Conservation (phyloP, 2,329 filamentous ascomycete genomes). For the Pseudogymnoascus sp. region DNA sequence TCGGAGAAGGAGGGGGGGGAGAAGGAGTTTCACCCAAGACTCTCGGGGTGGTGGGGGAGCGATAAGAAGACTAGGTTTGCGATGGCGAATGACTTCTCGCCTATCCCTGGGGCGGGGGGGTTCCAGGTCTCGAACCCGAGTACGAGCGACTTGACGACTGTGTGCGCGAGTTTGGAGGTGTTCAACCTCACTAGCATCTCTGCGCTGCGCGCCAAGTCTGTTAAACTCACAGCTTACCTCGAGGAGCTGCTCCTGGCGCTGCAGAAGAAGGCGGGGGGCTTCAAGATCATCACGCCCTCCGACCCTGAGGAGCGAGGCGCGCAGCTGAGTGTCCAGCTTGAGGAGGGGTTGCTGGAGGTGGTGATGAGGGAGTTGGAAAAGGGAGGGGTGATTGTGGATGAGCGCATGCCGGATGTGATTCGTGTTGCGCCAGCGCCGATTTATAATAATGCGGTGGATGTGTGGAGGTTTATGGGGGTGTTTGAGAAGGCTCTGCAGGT, state of each 20-base stretch:
- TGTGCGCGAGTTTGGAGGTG: slow-evolving; percentile 61
- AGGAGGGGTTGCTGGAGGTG: slow-evolving; percentile 49
- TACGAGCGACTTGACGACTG: slow-evolving; percentile 62
- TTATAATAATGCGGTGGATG: slow-evolving; percentile 65
- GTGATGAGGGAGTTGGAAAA: slow-evolving; percentile 55
- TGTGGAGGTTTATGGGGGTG: slow-evolving; percentile 45
- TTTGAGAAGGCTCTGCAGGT: slow-evolving; percentile 31
- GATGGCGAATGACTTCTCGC: slow-evolving; percentile 69
- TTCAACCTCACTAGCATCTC: slow-evolving; percentile 58
- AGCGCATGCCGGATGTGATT: slow-evolving; percentile 67
- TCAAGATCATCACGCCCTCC: slow-evolving; percentile 56
- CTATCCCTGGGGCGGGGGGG: slow-evolving; percentile 63
- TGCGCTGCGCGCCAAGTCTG: slow-evolving; percentile 54
- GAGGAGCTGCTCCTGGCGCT: slow-evolving; percentile 46
- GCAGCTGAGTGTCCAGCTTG: slow-evolving; percentile 59
- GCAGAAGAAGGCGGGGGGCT: slow-evolving; percentile 28
- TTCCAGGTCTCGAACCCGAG: slow-evolving; percentile 72
- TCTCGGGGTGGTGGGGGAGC: slow-evolving; percentile 77
- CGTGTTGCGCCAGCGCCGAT: slow-evolving; percentile 65
- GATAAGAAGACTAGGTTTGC: slow-evolving; percentile 59
- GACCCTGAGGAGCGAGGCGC: slow-evolving; percentile 59
- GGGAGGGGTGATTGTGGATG: slow-evolving; percentile 61
- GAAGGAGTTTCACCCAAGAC: slow-evolving; percentile 39
- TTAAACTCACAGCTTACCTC: slow-evolving; percentile 59
- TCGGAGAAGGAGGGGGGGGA: slow-evolving; percentile 26